phyloP scores from a whole-genome alignment of 805 yeast species.

The Saccharomycopsis amapae region DNA sequence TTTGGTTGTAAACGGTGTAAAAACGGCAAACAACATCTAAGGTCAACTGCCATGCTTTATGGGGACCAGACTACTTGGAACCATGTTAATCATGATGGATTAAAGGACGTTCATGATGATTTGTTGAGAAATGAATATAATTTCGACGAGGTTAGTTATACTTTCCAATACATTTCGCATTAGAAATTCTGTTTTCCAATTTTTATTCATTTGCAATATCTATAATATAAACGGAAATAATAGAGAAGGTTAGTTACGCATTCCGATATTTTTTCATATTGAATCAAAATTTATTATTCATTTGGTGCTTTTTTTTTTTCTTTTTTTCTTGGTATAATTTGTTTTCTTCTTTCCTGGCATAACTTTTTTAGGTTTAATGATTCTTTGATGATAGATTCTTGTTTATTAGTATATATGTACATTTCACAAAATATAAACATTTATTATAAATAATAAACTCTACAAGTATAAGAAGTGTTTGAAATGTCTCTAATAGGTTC shows the following conservation, averaged over 20 bases:
- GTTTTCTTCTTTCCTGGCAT: too few relatives aligned
- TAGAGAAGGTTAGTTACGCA: not conserved
- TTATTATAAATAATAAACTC: too few relatives aligned
- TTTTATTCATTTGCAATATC: too few relatives aligned
- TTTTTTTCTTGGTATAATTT: not conserved
- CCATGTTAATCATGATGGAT: conserved; percentile 61
- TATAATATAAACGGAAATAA: not conserved
- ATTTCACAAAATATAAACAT: too few relatives aligned
- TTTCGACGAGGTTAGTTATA: conserved; percentile 68
- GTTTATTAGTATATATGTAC: too few relatives aligned
- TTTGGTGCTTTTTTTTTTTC: not conserved
- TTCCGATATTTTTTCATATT: too few relatives aligned
- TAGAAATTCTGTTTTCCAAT: not conserved
- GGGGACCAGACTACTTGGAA: conserved; percentile 99
- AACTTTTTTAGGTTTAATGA: too few relatives aligned
- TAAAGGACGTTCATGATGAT: conserved; percentile 66
- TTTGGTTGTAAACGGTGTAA: conserved; percentile 81
- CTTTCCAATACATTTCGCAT: conserved; percentile 91
- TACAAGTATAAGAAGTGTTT: too few relatives aligned
- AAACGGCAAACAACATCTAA: conserved; percentile 50
- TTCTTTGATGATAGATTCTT: too few relatives aligned
- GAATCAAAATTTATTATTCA: not conserved
- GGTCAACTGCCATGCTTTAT: conserved; percentile 82
- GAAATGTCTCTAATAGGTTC: too few relatives aligned
- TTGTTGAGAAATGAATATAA: conserved; percentile 67